Conservation (phyloP, 2,329 filamentous ascomycete genomes). For the Ciborinia camelliae region DNA sequence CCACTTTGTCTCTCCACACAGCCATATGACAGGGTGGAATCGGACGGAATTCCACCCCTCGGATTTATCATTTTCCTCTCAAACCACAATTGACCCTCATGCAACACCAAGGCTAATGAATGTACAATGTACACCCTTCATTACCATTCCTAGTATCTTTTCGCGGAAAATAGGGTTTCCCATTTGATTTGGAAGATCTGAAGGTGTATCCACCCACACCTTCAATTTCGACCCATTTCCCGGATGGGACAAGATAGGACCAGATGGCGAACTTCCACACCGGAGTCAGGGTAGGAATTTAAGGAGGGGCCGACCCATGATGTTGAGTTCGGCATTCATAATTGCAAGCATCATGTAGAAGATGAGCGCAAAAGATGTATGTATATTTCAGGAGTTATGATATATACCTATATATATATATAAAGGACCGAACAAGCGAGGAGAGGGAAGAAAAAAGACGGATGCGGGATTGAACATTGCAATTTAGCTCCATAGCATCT, state of each 20-base stretch:
- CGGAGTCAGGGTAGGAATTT: background rate
- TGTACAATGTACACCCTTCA: background rate
- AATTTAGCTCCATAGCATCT: no score
- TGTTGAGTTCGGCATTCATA: background rate
- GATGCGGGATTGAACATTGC: no score
- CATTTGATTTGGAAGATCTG: background rate
- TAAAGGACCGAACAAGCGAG: no score
- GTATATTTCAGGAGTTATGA: no score
- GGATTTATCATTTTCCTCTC: no score
- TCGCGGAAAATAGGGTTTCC: background rate
- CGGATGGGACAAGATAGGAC: background rate
- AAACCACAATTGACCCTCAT: background rate
- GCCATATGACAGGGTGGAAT: no score
- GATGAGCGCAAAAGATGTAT: no score
- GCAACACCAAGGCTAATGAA: conserved; percentile 2
- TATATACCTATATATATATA: no score
- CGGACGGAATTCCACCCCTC: no score
- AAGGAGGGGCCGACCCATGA: background rate
- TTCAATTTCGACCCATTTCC: conserved; percentile 5
- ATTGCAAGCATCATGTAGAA: no score
- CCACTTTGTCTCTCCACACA: background rate
- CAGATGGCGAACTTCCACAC: conserved; percentile 3
- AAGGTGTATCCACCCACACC: background rate
- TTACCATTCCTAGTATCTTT: background rate
- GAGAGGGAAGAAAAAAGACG: no score